Evolutionary conservation across 108 stramenopile genomes (phyloP), one percentile per base, ranked within the genome.

Genomic region (Skeletonema costatum): DNA sequence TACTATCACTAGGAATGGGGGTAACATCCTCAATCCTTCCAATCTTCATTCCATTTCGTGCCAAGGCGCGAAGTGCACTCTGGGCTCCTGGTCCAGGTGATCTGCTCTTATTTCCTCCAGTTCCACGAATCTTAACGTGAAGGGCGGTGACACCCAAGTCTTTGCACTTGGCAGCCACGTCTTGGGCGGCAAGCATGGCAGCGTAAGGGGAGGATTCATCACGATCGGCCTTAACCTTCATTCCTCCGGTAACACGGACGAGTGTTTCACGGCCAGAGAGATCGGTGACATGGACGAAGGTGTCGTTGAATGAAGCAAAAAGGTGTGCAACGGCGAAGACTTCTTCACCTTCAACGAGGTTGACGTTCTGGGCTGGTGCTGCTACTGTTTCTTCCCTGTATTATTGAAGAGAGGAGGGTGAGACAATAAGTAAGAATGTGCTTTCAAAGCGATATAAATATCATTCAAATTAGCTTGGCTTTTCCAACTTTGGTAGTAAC

Each of bases 211-310:
- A 96, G 61, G 97, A 93, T 88, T 99, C 99, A 73, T 99, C 99
- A 66, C 98, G 96, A 77, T 99, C 99, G 19, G 98, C 98, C 96
- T 99, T 99, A 73, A 99, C 99, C 90, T 99, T 99, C 99, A 99
- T 99, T 53, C 99, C 99, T 65, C 99, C 99, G 11, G 99, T 99
- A 48, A 99, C 98, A 67, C 99, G 98, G 75, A 97, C 96, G 86
- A 99, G 87, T 58, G 99, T 99, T 90, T 99, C 99, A 7, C 99
- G 95, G 62, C 99, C 99, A 39, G 97, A 98, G 59, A 99, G 91
- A 82, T 99, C 99, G 32, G 99, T 99, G 29, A 99, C 97, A 80
- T 99, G 99, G 48, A 99, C 99, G 83, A 99, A 99, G 56, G 99
- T 99, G 81, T 99, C 99, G 87, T 99, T 99, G 95, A 99, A 99